Evolutionary conservation across 2,329 filamentous ascomycete species (phyloP), one percentile per base, ranked within the genome.

Genomic region (Talaromyces sp.): DNA sequence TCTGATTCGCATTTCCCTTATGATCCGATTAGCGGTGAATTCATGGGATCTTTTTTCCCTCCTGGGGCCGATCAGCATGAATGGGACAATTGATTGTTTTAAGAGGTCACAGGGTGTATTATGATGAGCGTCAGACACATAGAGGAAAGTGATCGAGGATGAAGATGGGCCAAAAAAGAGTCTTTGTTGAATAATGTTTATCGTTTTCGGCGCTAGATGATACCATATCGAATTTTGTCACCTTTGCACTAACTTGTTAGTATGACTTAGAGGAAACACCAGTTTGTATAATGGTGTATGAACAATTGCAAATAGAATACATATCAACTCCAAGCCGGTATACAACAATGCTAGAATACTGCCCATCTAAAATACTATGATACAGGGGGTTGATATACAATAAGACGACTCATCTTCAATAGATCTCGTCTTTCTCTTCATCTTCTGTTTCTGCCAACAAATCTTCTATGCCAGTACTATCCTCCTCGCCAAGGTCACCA

Each of bases 11-110:
- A 74, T 58, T 78, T 78, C 67, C 76, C 76, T 10, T 78, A 78
- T 64, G 76, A 78, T 60, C 76, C 76, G 5, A 78, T 78, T 63
- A 74, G 70, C 34, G 75, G 75, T 17, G 75, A 77, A 60, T 78
- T 78, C 31, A 77, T 78, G 63, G 70, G 73, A 22, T 77, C 76
- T n/a, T 78, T 77, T 69, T 78, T 78, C 68, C 76, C 76, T 49
- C 51, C 64, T 2, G 64, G 73, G 5, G 74, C 75, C 61, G 69
- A 70, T 11, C 63, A 65, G 60, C 68, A 70, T 5, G 61, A 67
- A 8, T 77, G 72, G 74, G 69, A 70, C 34, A 65, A 69, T 13
- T 67, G 29, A 65, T 47, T 58, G 54, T 61, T 63, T 19, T n/a
- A n/a, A n/a, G n/a, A n/a, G n/a, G n/a, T n/a, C n/a, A n/a, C n/a